These are phyloP conservation scores for Trichoderma asperelloides DNA, from an alignment of 495 filamentous ascomycete genomes.

Conservation along the genomic window DNA sequence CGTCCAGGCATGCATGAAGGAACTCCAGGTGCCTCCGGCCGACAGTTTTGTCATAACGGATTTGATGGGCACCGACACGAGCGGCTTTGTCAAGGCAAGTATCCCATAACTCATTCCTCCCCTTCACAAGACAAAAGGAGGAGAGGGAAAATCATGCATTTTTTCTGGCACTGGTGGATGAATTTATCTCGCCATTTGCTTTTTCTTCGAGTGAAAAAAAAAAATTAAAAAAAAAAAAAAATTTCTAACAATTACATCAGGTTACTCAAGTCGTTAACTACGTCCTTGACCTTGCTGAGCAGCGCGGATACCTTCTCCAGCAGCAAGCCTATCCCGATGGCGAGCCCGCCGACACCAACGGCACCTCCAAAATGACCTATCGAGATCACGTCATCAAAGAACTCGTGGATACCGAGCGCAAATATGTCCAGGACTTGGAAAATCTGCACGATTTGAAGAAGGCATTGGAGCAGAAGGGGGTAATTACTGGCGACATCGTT, in stretches of 20 bases:
- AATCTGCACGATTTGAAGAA: constrained; percentile 90
- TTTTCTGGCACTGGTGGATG: not conserved
- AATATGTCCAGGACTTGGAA: constrained; percentile 97
- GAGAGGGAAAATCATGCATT: constrained; percentile 14
- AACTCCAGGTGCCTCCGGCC: constrained; percentile 64
- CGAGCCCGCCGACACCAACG: constrained; percentile 16
- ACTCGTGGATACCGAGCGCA: constrained; percentile 85
- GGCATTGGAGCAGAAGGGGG: constrained; percentile 73
- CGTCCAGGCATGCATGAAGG: constrained; percentile 45
- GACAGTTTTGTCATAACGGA: constrained; percentile 91
- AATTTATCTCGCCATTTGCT: too few relatives aligned
- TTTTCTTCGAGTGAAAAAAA: not conserved
- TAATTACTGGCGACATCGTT: constrained; percentile 79
- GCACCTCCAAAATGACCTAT: constrained; percentile 56
- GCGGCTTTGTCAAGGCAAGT: constrained; percentile 76
- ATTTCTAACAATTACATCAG: constrained; percentile 13
- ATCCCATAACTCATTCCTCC: constrained; percentile 25
- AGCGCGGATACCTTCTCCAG: constrained; percentile 59
- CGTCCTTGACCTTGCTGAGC: constrained; percentile 77
- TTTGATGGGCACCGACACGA: constrained; percentile 87
- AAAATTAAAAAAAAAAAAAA: too few relatives aligned
- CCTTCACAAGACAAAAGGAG: too few relatives aligned
- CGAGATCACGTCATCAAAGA: constrained; percentile 83
- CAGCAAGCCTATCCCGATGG: constrained; percentile 35
- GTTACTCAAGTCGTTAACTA: constrained; percentile 71